Base-by-base conservation (phyloP, 176 grass and related monocot species). In the Eragrostis nindensis region DNA sequence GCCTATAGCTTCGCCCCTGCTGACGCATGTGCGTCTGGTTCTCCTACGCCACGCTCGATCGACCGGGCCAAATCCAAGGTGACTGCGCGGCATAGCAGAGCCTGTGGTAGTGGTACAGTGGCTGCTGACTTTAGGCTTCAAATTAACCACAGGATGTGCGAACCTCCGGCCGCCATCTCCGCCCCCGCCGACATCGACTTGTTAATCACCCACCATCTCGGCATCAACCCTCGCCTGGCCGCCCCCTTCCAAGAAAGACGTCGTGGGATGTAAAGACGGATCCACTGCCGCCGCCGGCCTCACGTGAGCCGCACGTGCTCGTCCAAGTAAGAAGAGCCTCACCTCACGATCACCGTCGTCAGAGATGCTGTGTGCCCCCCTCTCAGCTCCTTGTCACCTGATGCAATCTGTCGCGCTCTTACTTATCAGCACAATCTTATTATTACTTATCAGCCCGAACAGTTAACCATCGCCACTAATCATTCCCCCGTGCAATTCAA, bases 291-390 rank as follows among this genome's bases (percentile, higher is more conserved):
- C 47, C 19, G 52, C 32, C 30, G 32, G 5, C 52, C 50, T 39
- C 71, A 79, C 62, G 27, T 78, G 75, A 66, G 60, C 11, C 7
- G 11, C 75, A 67, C 50, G 29, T 79, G 76, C 47, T 48, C 32
- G 18, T 48, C 29, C 6, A 3, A 36, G 15, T 62, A 77, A 67
- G 27, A 15, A n/a, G n/a, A 12, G 29, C 54, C 19, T 56, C 54
- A 3, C 19, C 54, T 56, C 53, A n/a, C 9, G 53, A 55, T 55
- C 52, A 55, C 44, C 10, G 8, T 50, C 48, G 49, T 19, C 30
- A 66, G 73, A 26, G 73, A 53, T 19, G 49, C 49, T 53, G 49
- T 19, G 17, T 6, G 49, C 32, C 4, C 2, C 32, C 4, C 2
- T 36, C 32, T 7, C 6, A 5, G 13, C 62, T 16, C 3, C 25